phyloP scores from a whole-genome alignment of 805 yeast species.

The Kuraishia cidri region DNA sequence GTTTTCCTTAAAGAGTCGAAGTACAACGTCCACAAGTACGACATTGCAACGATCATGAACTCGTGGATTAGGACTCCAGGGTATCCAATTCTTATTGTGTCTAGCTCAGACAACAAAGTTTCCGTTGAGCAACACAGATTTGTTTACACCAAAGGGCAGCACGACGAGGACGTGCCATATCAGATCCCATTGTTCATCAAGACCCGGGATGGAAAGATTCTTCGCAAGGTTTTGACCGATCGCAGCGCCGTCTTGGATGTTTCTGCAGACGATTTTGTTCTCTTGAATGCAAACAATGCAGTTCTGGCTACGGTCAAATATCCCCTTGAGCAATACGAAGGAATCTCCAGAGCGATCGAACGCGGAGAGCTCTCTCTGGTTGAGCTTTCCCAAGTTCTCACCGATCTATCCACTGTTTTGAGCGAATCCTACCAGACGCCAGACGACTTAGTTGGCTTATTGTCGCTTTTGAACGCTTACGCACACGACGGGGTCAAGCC shows the following conservation, averaged over 20 bases:
- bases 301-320: conserved; percentile 45
- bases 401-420: conserved; percentile 29
- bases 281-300: conserved; percentile 32
- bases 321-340: conserved; percentile 14
- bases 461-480: conserved; percentile 19
- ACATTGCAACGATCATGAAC: conserved; percentile 40
- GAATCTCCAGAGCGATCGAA: conserved; percentile 13
- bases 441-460: conserved; percentile 21
- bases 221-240: conserved; percentile 34
- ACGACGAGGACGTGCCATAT: conserved; percentile 47
- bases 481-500: conserved; percentile 13
- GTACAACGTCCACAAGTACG: conserved; percentile 21
- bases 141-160: conserved; percentile 10
- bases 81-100: conserved; percentile 39
- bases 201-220: conserved; percentile 21
- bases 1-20: conserved; percentile 18
- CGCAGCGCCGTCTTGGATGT: conserved; percentile 23
- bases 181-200: conserved; percentile 50
- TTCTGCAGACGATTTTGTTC: conserved; percentile 22
- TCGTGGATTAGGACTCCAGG: conserved; percentile 60
- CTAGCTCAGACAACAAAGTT: conserved; percentile 17
- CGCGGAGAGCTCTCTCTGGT: conserved; percentile 12
- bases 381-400: conserved; percentile 26
- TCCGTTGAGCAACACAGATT: conserved; percentile 28
- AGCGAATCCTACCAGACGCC: conserved; percentile 21